Evolutionary conservation across 1,284 basidiomycete genomes (phyloP), one percentile per base, ranked within the genome.

Genomic region (Microstroma glucosiphilum): DNA sequence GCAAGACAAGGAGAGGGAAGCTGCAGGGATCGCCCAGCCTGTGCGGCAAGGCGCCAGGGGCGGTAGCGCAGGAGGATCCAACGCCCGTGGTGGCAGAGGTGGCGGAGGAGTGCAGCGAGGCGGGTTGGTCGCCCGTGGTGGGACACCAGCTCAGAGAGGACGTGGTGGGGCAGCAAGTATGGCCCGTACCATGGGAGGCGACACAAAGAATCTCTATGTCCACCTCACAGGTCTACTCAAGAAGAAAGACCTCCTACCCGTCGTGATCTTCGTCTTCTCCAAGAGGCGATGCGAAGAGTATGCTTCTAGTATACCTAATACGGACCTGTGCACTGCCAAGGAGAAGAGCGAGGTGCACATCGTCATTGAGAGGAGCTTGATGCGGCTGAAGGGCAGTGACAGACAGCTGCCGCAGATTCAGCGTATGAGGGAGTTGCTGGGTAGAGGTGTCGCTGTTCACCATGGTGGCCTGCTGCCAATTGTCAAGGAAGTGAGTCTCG

Each of bases 301-400:
- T 77, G 94, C 96, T 1, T 84, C 84, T 12, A 94, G 90, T 12
- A 82, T 98, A 67, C 89, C 88, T 1, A 94, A 93, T 77, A 85
- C 87, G 46, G 92, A 98, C 80, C 82, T 99, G 40, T 92, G 89
- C 71, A 87, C 86, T 4, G 86, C 83, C 2, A 89, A 64, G 62
- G 94, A 98, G 82, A 96, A 92, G 84, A 96, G 92, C 75, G 92
- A 97, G 80, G 89, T 98, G 6, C 96, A 98, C 81, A 85, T 98
- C 57, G 87, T 89, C 6, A 88, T 97, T 67, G 94, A 97, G 80
- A 89, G 90, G 76, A 94, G 93, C 0, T 80, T 99, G 59, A 88
- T 88, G 43, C 84, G 96, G 26, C 82, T 99, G 63, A 96, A 94
- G 83, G 92, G 94, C 89, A 57, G 56, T 81, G 96, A 99, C 81